Evolutionary conservation across 345 rosid species (phyloP).

Genomic region (Trapa bicornis): DNA sequence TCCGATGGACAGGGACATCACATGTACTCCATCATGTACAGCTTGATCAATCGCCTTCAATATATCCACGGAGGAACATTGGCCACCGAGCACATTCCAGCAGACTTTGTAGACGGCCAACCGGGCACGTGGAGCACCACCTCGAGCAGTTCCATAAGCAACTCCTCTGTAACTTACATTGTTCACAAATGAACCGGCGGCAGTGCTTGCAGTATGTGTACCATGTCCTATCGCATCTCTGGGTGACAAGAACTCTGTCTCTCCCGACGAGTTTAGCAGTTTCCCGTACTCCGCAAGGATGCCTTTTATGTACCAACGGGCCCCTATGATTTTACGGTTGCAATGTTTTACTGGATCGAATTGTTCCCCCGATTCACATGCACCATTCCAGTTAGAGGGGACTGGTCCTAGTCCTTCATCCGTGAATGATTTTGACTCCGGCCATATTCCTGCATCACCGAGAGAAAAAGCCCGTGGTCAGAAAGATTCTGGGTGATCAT

Average conservation of each 20-base stretch:
- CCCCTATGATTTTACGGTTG: slow-evolving; percentile 45
- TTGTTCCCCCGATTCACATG: slow-evolving; percentile 22
- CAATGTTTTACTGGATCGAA: slow-evolving; percentile 25
- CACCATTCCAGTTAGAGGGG: slow-evolving; percentile 44
- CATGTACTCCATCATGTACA: slow-evolving; percentile 29
- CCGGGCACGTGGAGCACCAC: slow-evolving; percentile 42
- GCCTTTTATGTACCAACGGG: slow-evolving; percentile 28
- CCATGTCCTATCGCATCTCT: slow-evolving; percentile 54
- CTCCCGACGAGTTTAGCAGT: slow-evolving; percentile 20
- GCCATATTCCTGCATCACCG: slow-evolving; percentile 26
- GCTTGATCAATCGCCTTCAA: slow-evolving; percentile 49
- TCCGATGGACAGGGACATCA: slow-evolving; percentile 25
- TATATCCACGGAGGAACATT: slow-evolving; percentile 32
- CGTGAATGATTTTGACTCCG: slow-evolving; percentile 30
- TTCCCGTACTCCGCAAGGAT: slow-evolving; percentile 24
- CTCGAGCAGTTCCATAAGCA: slow-evolving; percentile 31
- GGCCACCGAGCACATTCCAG: slow-evolving; percentile 22
- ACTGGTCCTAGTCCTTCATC: slow-evolving; percentile 36
- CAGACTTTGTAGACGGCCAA: slow-evolving; percentile 47
- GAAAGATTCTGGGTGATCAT: not conserved
- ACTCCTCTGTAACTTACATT: slow-evolving; percentile 29
- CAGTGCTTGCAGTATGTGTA: slow-evolving; percentile 46
- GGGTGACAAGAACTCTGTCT: slow-evolving; percentile 29
- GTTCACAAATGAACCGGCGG: slow-evolving; percentile 31
- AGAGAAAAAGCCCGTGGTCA: not conserved